Percentiles rank a stretch among this genome's conserved stretches.
Evolutionary conservation across 192 early-diverging fungal genomes (phyloP).

Genomic region (Polychytrium aggregatum): DNA sequence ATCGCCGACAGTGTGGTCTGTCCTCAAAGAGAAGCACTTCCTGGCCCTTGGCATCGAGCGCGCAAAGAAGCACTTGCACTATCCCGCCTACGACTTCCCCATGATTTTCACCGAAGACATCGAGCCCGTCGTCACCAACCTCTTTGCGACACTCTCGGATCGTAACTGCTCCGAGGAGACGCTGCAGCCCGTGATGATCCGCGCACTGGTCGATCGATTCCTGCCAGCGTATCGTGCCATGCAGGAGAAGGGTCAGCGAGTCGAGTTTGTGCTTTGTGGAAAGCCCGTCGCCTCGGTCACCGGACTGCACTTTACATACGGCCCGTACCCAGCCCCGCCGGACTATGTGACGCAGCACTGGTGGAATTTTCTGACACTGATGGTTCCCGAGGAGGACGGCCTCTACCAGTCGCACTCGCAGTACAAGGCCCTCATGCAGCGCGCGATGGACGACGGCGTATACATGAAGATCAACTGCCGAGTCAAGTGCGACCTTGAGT

Average conservation of each 20-base stretch:
- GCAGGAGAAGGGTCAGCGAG: not conserved
- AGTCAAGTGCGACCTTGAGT: conserved; percentile 18
- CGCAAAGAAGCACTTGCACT: conserved; percentile 15
- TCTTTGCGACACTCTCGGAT: conserved; percentile 10
- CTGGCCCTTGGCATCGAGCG: conserved; percentile 16
- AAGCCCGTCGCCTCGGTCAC: conserved; percentile 10
- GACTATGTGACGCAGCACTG: conserved; percentile 30
- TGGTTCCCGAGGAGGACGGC: conserved; percentile 18
- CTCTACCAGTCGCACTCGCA: conserved; percentile 16
- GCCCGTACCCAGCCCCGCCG: conserved; percentile 27
- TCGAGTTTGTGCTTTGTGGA: conserved; percentile 3
- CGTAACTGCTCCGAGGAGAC: conserved; percentile 1
- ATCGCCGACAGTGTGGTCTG: conserved; percentile 15
- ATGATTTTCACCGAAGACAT: conserved; percentile 17
- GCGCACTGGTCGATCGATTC: conserved; percentile 13
- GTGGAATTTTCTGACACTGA: conserved; percentile 20
- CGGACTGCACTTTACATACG: conserved; percentile 28
- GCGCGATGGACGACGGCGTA: conserved; percentile 26
- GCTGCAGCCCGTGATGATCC: conserved; percentile 12
- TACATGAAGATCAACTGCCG: conserved; percentile 16
- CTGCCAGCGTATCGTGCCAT: conserved; percentile 6
- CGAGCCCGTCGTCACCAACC: not conserved
- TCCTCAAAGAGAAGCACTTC: conserved; percentile 23
- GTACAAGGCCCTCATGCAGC: conserved; percentile 23
- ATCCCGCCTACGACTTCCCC: conserved; percentile 23